These are phyloP conservation scores for Bromus sterilis DNA, from an alignment of 176 grass and related monocot genomes.

Conservation along the genomic window DNA sequence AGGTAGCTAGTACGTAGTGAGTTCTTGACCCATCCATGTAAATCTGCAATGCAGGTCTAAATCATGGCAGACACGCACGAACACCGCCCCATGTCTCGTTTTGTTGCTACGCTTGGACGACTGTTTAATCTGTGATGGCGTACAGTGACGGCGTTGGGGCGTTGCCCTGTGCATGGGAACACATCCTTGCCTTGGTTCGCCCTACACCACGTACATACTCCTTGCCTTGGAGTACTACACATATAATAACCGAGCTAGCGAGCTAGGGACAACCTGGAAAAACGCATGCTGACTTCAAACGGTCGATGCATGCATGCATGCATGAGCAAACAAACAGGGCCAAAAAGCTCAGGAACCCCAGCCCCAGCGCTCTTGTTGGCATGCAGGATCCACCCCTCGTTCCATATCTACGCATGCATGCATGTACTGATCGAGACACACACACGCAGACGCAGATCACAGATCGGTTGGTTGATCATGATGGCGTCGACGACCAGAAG, in stretches of 20 bases:
- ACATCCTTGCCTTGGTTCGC: slow-evolving; percentile 17
- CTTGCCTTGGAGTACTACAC: no score
- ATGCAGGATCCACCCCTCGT: background rate
- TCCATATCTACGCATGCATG: background rate
- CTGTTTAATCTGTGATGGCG: slow-evolving; percentile 1
- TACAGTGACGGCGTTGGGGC: slow-evolving; percentile 3
- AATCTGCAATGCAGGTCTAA: background rate
- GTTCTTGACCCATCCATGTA: background rate
- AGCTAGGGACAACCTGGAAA: slow-evolving; percentile 25
- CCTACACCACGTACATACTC: background rate
- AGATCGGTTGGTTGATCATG: background rate
- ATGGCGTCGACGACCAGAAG: background rate
- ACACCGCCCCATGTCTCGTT: slow-evolving; percentile 4
- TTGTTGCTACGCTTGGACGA: slow-evolving; percentile 1
- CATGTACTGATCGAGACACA: background rate
- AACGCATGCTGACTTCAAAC: background rate
- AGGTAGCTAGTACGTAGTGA: no score
- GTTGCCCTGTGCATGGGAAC: slow-evolving; percentile 17
- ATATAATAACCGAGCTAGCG: background rate
- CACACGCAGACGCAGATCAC: no score
- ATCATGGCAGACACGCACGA: slow-evolving; percentile 10
- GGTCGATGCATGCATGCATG: slow-evolving; percentile 29
- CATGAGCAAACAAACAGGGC: background rate
- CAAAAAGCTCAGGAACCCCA: slow-evolving; percentile 6
- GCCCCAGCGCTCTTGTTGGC: background rate